Evolutionary conservation across 306 rosid genomes (phyloP).

Genomic region (Lithocarpus polystachyus): DNA sequence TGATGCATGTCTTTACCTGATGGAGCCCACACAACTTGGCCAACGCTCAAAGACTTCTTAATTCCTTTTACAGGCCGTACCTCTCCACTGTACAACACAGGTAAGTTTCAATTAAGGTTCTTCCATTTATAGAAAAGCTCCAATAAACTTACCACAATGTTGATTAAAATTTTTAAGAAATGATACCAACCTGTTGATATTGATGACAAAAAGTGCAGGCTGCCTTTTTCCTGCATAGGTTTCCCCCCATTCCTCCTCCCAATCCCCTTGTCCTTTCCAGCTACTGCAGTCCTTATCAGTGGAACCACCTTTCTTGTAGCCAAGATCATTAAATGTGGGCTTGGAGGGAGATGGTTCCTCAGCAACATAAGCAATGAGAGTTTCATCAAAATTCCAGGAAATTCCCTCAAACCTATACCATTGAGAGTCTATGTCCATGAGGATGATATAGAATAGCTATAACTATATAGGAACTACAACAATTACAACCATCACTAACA

Average conservation of each 20-base stretch:
- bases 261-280: conserved; percentile 89
- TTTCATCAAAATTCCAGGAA: conserved; percentile 79
- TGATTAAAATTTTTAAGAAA: neutral
- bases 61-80: conserved; percentile 63
- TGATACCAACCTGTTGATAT: conserved; percentile 47
- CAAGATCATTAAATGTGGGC: conserved; percentile 55
- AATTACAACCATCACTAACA: neutral
- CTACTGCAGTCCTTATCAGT: conserved; percentile 45
- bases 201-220: conserved; percentile 71
- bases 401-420: conserved; percentile 80
- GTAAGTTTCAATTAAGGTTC: conserved; percentile 8
- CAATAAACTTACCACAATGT: neutral
- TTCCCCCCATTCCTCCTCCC: conserved; percentile 92
- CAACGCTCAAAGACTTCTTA: conserved; percentile 65
- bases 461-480: neutral
- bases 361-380: conserved; percentile 72
- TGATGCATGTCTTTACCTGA: conserved; percentile 38
- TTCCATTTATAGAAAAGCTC: conserved; percentile 3
- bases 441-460: neutral
- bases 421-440: conserved; percentile 1
- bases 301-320: conserved; percentile 50
- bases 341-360: conserved; percentile 68
- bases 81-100: conserved; percentile 58
- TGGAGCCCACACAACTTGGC: conserved; percentile 94
- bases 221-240: conserved; percentile 73